These are phyloP conservation scores for Schizophyllum amplum DNA, from an alignment of 1,284 basidiomycete genomes.

Conservation along the genomic window DNA sequence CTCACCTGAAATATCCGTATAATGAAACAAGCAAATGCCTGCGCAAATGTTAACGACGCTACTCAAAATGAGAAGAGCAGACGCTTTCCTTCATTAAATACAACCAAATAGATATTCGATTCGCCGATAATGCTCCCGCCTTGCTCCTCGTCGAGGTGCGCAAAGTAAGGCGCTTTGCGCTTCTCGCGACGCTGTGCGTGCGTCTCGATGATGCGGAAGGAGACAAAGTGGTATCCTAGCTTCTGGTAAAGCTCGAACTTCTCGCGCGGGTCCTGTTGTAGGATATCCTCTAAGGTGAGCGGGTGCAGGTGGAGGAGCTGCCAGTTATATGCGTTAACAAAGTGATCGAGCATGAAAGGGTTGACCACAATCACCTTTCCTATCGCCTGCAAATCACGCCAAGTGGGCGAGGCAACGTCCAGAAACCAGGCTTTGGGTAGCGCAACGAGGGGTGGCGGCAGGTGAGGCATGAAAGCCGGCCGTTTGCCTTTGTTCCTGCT, in stretches of 20 bases:
- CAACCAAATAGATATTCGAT: constrained; percentile 83
- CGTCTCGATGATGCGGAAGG: constrained; percentile 77
- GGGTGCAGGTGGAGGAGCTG: constrained; percentile 88
- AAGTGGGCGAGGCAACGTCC: constrained; percentile 84
- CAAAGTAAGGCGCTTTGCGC: constrained; percentile 23
- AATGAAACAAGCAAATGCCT: constrained; percentile 61
- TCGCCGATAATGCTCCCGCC: constrained; percentile 57
- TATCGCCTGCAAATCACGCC: constrained; percentile 84
- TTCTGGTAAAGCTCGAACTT: constrained; percentile 87
- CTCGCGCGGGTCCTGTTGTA: constrained; percentile 91
- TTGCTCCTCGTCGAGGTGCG: constrained; percentile 4
- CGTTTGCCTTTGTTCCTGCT: constrained; percentile 33
- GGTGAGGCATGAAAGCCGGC: constrained; percentile 2
- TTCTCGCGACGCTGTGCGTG: constrained; percentile 24
- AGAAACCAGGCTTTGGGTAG: constrained; percentile 77
- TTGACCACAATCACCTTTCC: constrained; percentile 54
- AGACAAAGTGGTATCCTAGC: constrained; percentile 91
- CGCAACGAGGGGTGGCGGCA: neutral
- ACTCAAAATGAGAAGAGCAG: constrained; percentile 29
- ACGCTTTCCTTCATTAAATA: constrained; percentile 87
- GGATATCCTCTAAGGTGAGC: constrained; percentile 89
- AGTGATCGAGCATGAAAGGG: constrained; percentile 1
- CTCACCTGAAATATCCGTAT: constrained; percentile 75
- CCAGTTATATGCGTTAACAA: constrained; percentile 2
- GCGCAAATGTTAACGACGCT: constrained; percentile 3